Evolutionary conservation across 1,284 basidiomycete species (phyloP), one percentile per base, ranked within the genome.

Genomic region (Phellopilus nigrolimitatus): DNA sequence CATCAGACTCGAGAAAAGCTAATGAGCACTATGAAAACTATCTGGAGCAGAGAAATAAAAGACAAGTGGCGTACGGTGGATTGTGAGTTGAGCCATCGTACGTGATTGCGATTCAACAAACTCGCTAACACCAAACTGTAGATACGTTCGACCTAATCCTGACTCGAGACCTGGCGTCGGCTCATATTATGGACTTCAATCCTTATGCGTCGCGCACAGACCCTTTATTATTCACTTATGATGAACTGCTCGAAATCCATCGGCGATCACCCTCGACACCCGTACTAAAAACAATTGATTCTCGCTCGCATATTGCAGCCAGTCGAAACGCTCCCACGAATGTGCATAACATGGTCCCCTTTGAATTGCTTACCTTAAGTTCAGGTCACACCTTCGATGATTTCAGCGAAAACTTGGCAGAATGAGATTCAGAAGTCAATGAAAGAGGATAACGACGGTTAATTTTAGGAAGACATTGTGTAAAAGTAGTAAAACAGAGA

Each of bases 261-360:
- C 8, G 25, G 43, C 13, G 47, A 22, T 30, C 47, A 17, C 27
- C 43, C 1, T 53, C 48, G 19, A 49, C 68, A 4, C 84, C 83
- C 0, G 69, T 77, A 42, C 67, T 94, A 21, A 76, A 78, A 19
- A 77, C 86, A n/a, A 82, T 95, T 47, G 82, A 88, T 60, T 88
- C 85, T 0, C 73, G 73, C 1, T 66, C 75, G 12, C 88, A 92
- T 64, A 87, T 82, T 0, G 77, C 73, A 2, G 84, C 79, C 0
- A 75, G 69, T 27, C 71, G 75, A 47, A 88, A 81, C 56, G 79
- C 81, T 2, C 91, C 93, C 1, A 73, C 78, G 1, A 77, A 92
- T 62, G 85, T 88, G 57, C 85, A 90, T 61, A 97, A 97, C 64
- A 95, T 95, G 88, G 76, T 95, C 13, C 95, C 95, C 2, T 75